Base-by-base conservation (phyloP, 805 yeast species). In the Candida michaelii region DNA sequence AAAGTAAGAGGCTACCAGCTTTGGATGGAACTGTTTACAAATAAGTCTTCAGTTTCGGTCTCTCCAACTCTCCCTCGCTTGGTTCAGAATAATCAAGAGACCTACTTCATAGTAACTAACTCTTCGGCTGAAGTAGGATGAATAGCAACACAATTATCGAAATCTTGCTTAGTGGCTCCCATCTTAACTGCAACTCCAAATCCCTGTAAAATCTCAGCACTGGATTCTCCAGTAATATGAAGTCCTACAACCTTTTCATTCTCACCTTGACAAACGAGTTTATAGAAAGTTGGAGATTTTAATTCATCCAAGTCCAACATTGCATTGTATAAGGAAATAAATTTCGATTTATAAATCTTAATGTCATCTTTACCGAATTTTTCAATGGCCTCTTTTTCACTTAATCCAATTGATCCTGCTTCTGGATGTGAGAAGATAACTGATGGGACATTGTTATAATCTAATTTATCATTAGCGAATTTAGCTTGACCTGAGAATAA, bases 111-210 rank as follows among this genome's bases (percentile, higher is more conserved):
- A 16, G 99, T 93, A 29, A 93, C 99, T 39, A 93, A 68, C 71
- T 93, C 99, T 72, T 93, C 99, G 31, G 99, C 99, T 51, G 95
- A 81, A 1, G 99, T 93, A 49, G 99, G 99, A 63, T 93, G 99
- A 60, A 93, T 93, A 27, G 99, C 99, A 33, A 93, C 98, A 71
- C 95, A 87, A 63, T 72, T 82, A 68, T 93, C 99, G 52, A 93
- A 93, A 64, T 93, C 97, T 35, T 79, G 80, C 74, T 93, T 93
- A 27, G 99, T 93, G 31, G 99, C 99, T 25, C 99, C 99, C 99
- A 93, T 93, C 71, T 90, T 90, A 50, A 93, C 72, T 39, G 99
- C 99, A 42, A 90, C 99, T 46, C 98, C 99, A 58, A 93, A 93
- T 29, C 99, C 99, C 74, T 93, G 99, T 55, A 93, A 76, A 45